Base-by-base conservation (phyloP, 306 rosid genomes). In the Biancaea sappan region DNA sequence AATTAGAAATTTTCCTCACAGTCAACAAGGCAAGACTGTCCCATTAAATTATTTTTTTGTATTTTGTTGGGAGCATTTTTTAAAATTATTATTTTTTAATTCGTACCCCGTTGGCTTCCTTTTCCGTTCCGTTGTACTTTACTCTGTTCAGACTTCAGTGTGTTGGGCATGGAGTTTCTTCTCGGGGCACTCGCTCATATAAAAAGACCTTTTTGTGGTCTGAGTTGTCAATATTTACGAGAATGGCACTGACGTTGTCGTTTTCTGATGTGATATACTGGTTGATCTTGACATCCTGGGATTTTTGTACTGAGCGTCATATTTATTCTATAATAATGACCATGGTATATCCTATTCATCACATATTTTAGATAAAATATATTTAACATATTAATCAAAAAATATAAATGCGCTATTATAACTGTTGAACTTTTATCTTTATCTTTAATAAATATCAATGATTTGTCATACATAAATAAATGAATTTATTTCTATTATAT, bases 1-100 rank as follows among this genome's bases (percentile, higher is more conserved):
- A 35, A 66, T 38, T 34, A 14, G 57, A 59, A 67, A 21, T 76
- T 78, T 52, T 70, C 74, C 85, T 58, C 73, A 58, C 70, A 80
- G 4, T 6, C 21, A 6, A 7, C 1, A 8, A 15, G 16, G 60
- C 0, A 11, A 24, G 5, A 31, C 12, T 19, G 3, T 19, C 15
- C 22, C 13, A 52, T 51, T 57, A 25, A 57, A 57, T 57, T n/a
- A 43, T 41, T 66, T 64, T 44, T 14, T 3, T 11, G 2, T 2
- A 41, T 54, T 28, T 16, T 43, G 7, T 34, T 74, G 19, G 44
- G 5, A 35, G 21, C 8, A 3, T 21, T 44, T 4, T 58, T 31
- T 31, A 2, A 5, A 2, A n/a, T n/a, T n/a, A n/a, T n/a, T n/a
- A n/a, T n/a, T n/a, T n/a, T n/a, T n/a, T n/a, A n/a, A n/a, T n/a